Conservation (phyloP, 2,329 filamentous ascomycete genomes). For the Leptographium galeiforme region DNA sequence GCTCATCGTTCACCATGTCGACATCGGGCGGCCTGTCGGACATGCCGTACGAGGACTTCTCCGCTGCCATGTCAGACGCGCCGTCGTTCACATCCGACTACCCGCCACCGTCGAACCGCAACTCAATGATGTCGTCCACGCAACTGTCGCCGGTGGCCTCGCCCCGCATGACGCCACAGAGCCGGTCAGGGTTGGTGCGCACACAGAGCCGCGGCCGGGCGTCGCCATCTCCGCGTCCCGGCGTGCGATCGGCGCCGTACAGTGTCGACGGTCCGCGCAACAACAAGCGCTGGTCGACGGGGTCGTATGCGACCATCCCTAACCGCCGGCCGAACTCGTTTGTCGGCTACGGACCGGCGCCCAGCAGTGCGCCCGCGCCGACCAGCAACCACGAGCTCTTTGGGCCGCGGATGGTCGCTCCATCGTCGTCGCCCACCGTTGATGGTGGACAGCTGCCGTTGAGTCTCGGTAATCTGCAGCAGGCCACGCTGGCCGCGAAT, state of each 20-base stretch:
- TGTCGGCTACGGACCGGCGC: constrained; percentile 38
- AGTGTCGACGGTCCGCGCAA: constrained; percentile 52
- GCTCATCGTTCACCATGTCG: constrained; percentile 62
- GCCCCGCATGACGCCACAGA: constrained; percentile 49
- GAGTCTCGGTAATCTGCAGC: constrained; percentile 42
- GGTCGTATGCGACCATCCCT: constrained; percentile 49
- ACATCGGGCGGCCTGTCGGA: constrained; percentile 52
- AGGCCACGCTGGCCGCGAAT: constrained; percentile 30
- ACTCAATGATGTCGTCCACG: constrained; percentile 57
- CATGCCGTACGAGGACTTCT: constrained; percentile 59
- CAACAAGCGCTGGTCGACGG: constrained; percentile 67
- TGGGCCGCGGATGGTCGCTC: constrained; percentile 32
- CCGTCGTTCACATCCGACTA: constrained; percentile 55
- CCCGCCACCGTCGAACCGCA: constrained; percentile 52
- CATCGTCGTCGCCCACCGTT: constrained; percentile 32
- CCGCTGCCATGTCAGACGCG: constrained; percentile 51
- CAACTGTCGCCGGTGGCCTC: constrained; percentile 62
- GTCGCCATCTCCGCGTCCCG: constrained; percentile 57
- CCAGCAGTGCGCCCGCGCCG: neutral
- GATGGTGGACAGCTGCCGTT: constrained; percentile 35
- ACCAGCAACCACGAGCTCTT: constrained; percentile 34
- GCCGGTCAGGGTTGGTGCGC: constrained; percentile 46
- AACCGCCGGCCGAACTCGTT: constrained; percentile 46
- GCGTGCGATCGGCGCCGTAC: constrained; percentile 57
- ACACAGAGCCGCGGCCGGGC: constrained; percentile 55